These are phyloP conservation scores for Verticillium zaregamsianum DNA, from an alignment of 2,329 filamentous ascomycete species.

Conservation along the genomic window DNA sequence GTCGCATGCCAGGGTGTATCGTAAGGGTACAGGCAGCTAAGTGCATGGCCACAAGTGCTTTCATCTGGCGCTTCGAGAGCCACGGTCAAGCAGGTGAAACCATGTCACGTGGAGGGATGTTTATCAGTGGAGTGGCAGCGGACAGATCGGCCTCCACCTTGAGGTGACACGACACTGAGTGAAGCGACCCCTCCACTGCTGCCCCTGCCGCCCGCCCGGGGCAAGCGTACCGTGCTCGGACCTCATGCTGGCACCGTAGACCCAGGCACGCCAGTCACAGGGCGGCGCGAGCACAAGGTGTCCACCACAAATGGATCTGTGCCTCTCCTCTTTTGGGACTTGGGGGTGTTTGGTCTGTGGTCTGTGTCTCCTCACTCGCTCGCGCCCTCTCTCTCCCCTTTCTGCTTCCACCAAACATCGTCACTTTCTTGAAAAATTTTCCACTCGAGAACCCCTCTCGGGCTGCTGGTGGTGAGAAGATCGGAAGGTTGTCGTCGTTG, in stretches of 20 bases:
- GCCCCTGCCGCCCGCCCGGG: background rate
- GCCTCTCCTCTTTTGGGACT: background rate
- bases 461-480: constrained; percentile 23
- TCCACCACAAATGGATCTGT: background rate
- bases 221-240: background rate
- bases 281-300: background rate
- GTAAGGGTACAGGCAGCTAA: too few relatives aligned
- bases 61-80: too few relatives aligned
- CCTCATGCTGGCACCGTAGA: background rate
- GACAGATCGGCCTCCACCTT: too few relatives aligned
- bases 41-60: too few relatives aligned
- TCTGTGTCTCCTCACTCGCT: background rate
- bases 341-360: background rate
- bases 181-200: background rate
- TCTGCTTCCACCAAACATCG: constrained; percentile 11
- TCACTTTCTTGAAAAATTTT: constrained; percentile 14
- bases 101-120: too few relatives aligned
- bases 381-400: constrained; percentile 2
- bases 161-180: too few relatives aligned
- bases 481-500: constrained; percentile 17
- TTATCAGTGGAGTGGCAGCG: too few relatives aligned
- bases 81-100: too few relatives aligned
- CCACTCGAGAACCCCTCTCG: constrained; percentile 12
- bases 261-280: background rate
- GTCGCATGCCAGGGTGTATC: too few relatives aligned